A percentile compares a stretch with the other conserved stretches of the same genome.
Conservation (phyloP, 208 protist species). For the Wallacemonas sp. region DNA sequence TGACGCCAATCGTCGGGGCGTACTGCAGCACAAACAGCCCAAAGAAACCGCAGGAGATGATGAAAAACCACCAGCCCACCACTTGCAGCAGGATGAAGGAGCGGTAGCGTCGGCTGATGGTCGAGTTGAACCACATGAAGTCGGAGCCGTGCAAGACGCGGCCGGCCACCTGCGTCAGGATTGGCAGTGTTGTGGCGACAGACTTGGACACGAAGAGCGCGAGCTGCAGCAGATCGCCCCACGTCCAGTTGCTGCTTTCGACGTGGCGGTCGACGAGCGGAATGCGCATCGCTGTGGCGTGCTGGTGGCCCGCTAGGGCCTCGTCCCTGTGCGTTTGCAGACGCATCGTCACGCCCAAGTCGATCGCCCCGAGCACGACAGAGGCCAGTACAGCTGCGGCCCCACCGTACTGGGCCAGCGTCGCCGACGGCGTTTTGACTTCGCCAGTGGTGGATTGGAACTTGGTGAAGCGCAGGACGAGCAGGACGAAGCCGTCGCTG, state of each 20-base stretch:
- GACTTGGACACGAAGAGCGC: slow-evolving; percentile 35
- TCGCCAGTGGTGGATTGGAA: slow-evolving; percentile 15
- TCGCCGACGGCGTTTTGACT: slow-evolving; percentile 19
- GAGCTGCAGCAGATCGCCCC: slow-evolving; percentile 27
- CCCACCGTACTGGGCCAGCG: slow-evolving; percentile 39
- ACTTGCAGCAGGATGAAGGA: slow-evolving; percentile 62
- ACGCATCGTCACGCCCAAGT: slow-evolving; percentile 7
- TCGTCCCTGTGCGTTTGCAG: slow-evolving; percentile 14
- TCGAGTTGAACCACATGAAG: slow-evolving; percentile 23
- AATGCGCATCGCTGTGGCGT: not conserved
- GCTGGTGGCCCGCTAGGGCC: not conserved
- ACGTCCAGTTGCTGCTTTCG: slow-evolving; percentile 36
- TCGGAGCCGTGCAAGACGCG: slow-evolving; percentile 9
- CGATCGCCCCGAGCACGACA: slow-evolving; percentile 17
- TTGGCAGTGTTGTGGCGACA: slow-evolving; percentile 41
- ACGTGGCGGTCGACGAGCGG: slow-evolving; percentile 7
- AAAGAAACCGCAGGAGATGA: slow-evolving; percentile 13
- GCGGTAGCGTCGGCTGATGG: slow-evolving; percentile 14
- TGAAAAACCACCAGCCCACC: slow-evolving; percentile 56
- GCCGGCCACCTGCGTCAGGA: slow-evolving; percentile 20
- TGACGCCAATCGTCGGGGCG: slow-evolving; percentile 12
- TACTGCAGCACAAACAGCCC: slow-evolving; percentile 50
- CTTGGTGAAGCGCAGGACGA: slow-evolving; percentile 58
- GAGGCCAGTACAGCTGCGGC: slow-evolving; percentile 29
- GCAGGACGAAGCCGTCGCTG: slow-evolving; percentile 33